These are phyloP conservation scores for Skeletonema grethae DNA, from an alignment of 108 stramenopile genomes.

Conservation along the genomic window DNA sequence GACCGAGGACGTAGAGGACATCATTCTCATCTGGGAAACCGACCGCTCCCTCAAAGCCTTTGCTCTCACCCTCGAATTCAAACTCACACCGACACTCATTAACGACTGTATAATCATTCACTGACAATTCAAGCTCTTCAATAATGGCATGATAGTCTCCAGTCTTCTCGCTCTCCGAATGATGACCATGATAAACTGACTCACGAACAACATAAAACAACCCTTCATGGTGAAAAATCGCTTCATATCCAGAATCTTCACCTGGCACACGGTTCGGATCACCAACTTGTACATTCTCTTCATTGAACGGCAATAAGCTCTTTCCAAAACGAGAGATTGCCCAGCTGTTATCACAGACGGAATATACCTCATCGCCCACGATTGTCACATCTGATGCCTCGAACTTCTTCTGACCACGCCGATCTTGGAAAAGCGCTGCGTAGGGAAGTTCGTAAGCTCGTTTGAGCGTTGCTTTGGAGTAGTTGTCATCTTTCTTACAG, in stretches of 20 bases:
- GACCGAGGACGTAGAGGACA: conserved; percentile 57
- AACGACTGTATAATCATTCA: conserved; percentile 46
- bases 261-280: conserved; percentile 53
- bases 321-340: conserved; percentile 53
- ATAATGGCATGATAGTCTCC: conserved; percentile 56
- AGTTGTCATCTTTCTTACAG: conserved; percentile 37
- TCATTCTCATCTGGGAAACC: conserved; percentile 47
- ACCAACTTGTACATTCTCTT: conserved; percentile 58
- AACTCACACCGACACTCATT: conserved; percentile 54
- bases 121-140: conserved; percentile 41
- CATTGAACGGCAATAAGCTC: conserved; percentile 44
- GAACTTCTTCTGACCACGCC: conserved; percentile 57
- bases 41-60: conserved; percentile 81
- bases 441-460: conserved; percentile 60
- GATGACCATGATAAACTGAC: conserved; percentile 47
- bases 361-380: conserved; percentile 27
- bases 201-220: conserved; percentile 71
- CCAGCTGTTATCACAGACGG: conserved; percentile 58
- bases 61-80: conserved; percentile 64
- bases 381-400: conserved; percentile 51
- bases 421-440: conserved; percentile 54
- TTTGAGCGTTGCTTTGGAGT: conserved; percentile 56
- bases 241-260: conserved; percentile 71
- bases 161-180: conserved; percentile 8
- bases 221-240: conserved; percentile 56